Conservation (phyloP, 2,329 filamentous ascomycete genomes). For the Geoglossum cookeanum region DNA sequence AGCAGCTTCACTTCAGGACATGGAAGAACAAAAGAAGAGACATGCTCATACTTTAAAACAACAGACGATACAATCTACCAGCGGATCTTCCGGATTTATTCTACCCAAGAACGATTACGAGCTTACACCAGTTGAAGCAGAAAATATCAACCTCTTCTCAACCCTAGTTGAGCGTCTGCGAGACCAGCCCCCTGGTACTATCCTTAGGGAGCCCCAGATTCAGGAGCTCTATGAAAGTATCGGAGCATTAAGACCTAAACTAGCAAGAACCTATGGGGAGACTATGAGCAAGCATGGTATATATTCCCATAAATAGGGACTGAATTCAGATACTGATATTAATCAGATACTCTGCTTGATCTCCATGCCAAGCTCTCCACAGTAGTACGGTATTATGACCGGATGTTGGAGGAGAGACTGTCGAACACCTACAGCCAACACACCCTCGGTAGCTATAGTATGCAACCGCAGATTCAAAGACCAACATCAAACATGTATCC, state of each 20-base stretch:
- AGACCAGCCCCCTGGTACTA: slow-evolving; percentile 87
- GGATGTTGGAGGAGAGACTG: slow-evolving; percentile 89
- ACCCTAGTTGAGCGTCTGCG: slow-evolving; percentile 88
- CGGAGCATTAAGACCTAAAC: slow-evolving; percentile 75
- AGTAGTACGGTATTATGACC: slow-evolving; percentile 91
- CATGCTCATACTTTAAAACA: slow-evolving; percentile 71
- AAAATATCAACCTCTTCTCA: slow-evolving; percentile 92
- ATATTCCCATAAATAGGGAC: slow-evolving; percentile 14
- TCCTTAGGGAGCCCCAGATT: slow-evolving; percentile 90
- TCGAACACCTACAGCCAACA: slow-evolving; percentile 85
- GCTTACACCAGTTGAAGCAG: slow-evolving; percentile 77
- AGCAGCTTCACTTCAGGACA: slow-evolving; percentile 81
- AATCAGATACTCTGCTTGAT: slow-evolving; percentile 70
- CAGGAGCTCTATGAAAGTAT: slow-evolving; percentile 97
- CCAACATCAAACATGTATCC: slow-evolving; percentile 49
- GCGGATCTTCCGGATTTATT: slow-evolving; percentile 29
- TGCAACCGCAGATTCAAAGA: slow-evolving; percentile 28
- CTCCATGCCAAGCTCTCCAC: slow-evolving; percentile 89
- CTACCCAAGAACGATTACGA: slow-evolving; percentile 76
- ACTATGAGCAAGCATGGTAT: slow-evolving; percentile 98
- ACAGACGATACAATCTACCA: slow-evolving; percentile 38
- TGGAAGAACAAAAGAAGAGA: slow-evolving; percentile 93
- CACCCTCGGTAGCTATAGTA: slow-evolving; percentile 41
- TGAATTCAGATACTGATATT: slow-evolving; percentile 9
- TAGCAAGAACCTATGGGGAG: slow-evolving; percentile 89